Evolutionary conservation across 2,329 filamentous ascomycete genomes (phyloP).

Genomic region (Arachnopeziza araneosa): DNA sequence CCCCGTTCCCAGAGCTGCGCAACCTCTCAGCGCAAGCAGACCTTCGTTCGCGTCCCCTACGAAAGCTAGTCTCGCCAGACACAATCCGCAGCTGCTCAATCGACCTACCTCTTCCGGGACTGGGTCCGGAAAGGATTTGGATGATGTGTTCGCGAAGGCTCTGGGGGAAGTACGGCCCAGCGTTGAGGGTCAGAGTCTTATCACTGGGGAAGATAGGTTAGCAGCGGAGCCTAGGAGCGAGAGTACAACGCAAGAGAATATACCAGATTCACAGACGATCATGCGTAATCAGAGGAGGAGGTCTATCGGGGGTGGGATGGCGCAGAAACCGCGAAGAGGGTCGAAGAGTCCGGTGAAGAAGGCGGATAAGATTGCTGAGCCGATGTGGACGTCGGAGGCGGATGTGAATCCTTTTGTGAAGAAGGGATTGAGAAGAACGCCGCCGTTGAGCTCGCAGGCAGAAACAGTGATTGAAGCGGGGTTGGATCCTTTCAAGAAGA

Average conservation of each 20-base stretch:
- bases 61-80: conserved; percentile 55
- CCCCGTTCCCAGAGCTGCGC: conserved; percentile 20
- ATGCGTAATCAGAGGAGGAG: conserved; percentile 12
- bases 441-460: conserved; percentile 13
- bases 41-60: conserved; percentile 64
- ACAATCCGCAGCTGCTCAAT: conserved; percentile 53
- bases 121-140: conserved; percentile 33
- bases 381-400: neutral
- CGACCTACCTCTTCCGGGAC: conserved; percentile 32
- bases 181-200: neutral
- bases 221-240: conserved; percentile 9
- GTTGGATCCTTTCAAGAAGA: conserved; percentile 27
- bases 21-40: conserved; percentile 32
- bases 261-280: conserved; percentile 1
- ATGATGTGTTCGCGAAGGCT: conserved; percentile 25
- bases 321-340: conserved; percentile 25
- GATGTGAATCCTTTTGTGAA: conserved; percentile 27
- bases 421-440: conserved; percentile 23
- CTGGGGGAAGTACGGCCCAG: conserved; percentile 12
- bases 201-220: conserved; percentile 4
- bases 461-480: conserved; percentile 3
- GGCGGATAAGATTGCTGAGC: conserved; percentile 2
- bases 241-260: conserved; percentile 14
- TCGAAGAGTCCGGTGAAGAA: conserved; percentile 24
- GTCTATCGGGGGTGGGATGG: conserved; percentile 17